Evolutionary conservation across 1,284 basidiomycete genomes (phyloP), one percentile per base, ranked within the genome.

Genomic region (Mycosarcoma mackinlayi): DNA sequence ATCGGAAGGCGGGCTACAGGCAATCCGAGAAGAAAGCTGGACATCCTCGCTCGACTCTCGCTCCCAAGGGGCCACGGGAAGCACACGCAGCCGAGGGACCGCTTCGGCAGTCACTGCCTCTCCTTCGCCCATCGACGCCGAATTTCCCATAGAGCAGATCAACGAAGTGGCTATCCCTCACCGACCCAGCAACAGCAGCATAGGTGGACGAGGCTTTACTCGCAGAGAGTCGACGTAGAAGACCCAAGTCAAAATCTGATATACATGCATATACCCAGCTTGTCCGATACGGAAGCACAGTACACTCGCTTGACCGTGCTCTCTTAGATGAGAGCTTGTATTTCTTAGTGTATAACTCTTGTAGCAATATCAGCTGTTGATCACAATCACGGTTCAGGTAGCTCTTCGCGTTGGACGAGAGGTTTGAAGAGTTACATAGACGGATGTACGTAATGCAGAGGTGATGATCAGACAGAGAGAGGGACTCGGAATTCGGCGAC

Each of bases 1-100:
- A 3, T 62, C 61, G 19, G 66, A 71, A 33, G 67, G 71, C 14
- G 67, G 67, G 1, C 47, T 74, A 18, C 70, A 72, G 6, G 67
- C 74, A 27, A 76, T 76, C 33, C 57, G 69, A 18, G 74, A 76
- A 44, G 74, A 76, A 28, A 68, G 63, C 45, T 73, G 70, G 72
- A 61, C 55, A 25, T 68, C 59, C 23, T 59, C 54, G 28, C 47
- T 70, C 10, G 66, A 73, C 25, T 68, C 65, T 4, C 45, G 62
- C 13, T 49, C 45, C 19, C 62, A 64, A 38, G 62, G 48, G 1
- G 55, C 54, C 8, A 48, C 45, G 27, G 53, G 53, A 4, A 64
- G 53, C 46, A 58, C 50, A 18, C 38, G 62, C 34, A 64, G 62
- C 38, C 28, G 55, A 49, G 54, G 54, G 13, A 47, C 50, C 0